A percentile compares a stretch with the other conserved stretches of the same genome.
These are phyloP conservation scores for Lentinula edodes DNA, from an alignment of 768 basidiomycete species.

Conservation along the genomic window DNA sequence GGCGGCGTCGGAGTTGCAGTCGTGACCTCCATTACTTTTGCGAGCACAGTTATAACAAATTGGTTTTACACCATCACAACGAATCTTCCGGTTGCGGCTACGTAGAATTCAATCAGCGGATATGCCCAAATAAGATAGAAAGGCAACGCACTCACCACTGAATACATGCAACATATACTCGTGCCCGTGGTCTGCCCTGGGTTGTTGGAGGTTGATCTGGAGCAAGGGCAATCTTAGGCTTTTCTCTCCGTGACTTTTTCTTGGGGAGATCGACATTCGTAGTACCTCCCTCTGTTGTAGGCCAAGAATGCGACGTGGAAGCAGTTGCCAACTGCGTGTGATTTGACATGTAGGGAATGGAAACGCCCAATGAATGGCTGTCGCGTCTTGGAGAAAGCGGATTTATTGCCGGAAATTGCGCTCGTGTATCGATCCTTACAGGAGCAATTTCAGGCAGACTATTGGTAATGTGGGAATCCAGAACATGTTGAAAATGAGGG, in stretches of 20 bases:
- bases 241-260: constrained; percentile 44
- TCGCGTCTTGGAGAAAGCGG: neutral
- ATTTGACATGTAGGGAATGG: neutral
- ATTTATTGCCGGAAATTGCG: neutral
- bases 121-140: neutral
- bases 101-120: neutral
- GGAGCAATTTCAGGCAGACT: neutral
- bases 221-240: constrained; percentile 61
- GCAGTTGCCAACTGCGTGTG: neutral
- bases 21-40: constrained; percentile 35
- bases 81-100: constrained; percentile 74
- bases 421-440: neutral
- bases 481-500: neutral
- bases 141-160: constrained; percentile 51
- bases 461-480: neutral
- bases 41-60: constrained; percentile 68
- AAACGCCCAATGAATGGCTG: neutral
- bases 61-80: constrained; percentile 79
- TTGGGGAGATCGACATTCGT: neutral
- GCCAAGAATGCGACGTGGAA: neutral
- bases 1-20: constrained; percentile 62
- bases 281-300: neutral
- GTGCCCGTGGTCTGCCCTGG: constrained; percentile 68
- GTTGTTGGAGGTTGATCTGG: constrained; percentile 77
- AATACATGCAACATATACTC: constrained; percentile 75